Base-by-base conservation (phyloP, 2,329 filamentous ascomycete genomes). In the Fusarium sp. region DNA sequence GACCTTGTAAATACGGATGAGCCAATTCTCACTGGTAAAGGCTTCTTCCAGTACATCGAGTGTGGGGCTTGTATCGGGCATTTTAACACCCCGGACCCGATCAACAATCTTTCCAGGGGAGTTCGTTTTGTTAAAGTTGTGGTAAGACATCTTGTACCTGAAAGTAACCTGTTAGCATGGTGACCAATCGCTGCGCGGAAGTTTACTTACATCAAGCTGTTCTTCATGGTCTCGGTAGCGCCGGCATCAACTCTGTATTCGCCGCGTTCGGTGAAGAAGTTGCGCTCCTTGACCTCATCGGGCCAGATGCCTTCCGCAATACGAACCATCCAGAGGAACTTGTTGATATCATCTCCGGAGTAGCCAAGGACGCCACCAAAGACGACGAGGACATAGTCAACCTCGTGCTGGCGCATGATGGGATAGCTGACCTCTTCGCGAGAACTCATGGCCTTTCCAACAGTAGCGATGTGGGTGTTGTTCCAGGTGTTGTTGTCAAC, bases 401-500 rank as follows among this genome's bases (percentile, higher is more conserved):
- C 96, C 84, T 99, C 96, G 80, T 99, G 96, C 84, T 98, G 94
- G 76, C 95, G 93, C 90, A 99, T 96, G 81, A 99, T 99, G 6
- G 95, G 94, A 84, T 99, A 99, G 85, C 95, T 98, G 84, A 98
- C 95, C 83, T 99, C 97, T 84, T 99, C 96, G 51, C 94, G 89
- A 13, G 95, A 98, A 85, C 93, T 96, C 96, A 99, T 98, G 47
- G 96, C 96, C 87, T 99, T 99, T 80, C 96, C 96, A 66, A 99
- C 96, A 20, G 96, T 99, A 60, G 96, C 96, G 84, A 99, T 99
- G 83, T 99, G 96, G 13, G 96, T 99, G 87, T 99, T 99, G 88
- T 99, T 99, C 96, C 96, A 99, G 5, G 96, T 99, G 86, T 99
- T 99, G 88, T 99, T 99, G 87, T 99, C 96, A 39, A 99, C 96